Base-by-base conservation (phyloP, 2,329 filamentous ascomycete species). In the Diplodia intermedia region DNA sequence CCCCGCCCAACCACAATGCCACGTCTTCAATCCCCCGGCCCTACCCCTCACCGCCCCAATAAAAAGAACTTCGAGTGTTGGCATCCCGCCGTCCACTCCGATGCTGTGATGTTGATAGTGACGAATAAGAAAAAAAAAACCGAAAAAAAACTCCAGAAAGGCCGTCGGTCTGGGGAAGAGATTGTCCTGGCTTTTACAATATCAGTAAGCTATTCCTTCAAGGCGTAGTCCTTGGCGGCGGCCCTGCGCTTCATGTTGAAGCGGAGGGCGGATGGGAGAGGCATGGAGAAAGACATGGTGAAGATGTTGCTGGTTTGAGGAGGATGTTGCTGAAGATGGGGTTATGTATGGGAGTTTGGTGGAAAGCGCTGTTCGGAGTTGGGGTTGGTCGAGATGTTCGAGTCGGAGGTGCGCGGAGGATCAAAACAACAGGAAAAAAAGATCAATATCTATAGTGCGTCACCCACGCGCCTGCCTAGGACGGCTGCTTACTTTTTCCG, bases 401-500 rank as follows among this genome's bases (percentile, higher is more conserved):
- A 43, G 40, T 18, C 18, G 40, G 40, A 18, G 43, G n/a, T 20
- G 43, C 43, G 43, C 43, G 9, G 18, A 47, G 43, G 43, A 47
- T 7, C 43, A 47, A 47, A 47, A n/a, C 43, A 47, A 20, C 43
- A 47, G 40, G n/a, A 4, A 20, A 47, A 9, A 11, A 47, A 43
- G 5, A 20, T 47, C 43, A n/a, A 20, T 38, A 47, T 47, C 11
- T 20, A n/a, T 38, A 38, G 36, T n/a, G 43, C 43, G 9, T 9
- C 18, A 31, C 52, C 29, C 18, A 14, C 18, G 26, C 31, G 8
- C 26, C 26, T 29, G 6, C 29, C 43, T 63, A 36, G 49, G 29
- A 38, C 11, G 53, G 38, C n/a, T 57, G n/a, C 68, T 65, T 72
- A 40, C 57, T 71, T 31, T 63, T 61, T 26, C 75, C 73, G 69